Percentiles rank a stretch among this genome's conserved stretches.
Evolutionary conservation across 1,139 yeast species (phyloP).

Genomic region (Suhomyces bribrorum): DNA sequence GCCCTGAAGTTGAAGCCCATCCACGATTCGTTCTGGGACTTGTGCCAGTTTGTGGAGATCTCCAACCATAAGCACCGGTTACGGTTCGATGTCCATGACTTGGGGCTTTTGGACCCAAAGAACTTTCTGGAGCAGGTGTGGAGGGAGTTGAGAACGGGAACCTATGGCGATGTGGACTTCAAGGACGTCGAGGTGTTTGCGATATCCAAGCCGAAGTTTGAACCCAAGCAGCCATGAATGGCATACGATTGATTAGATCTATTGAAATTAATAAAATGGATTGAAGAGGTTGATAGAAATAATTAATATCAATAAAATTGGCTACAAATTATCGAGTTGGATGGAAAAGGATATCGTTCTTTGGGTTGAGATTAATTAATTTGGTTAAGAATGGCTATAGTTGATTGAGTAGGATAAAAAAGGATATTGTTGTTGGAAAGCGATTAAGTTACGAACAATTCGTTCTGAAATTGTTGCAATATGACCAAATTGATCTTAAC

Average conservation of each 20-base stretch:
- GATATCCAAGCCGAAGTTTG: neutral
- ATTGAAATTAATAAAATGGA: too few species aligned
- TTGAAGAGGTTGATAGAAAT: too few species aligned
- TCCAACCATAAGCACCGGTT: conserved; percentile 36
- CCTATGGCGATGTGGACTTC: conserved; percentile 26
- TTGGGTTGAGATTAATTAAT: too few species aligned
- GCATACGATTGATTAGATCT: neutral
- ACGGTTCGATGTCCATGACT: conserved; percentile 23
- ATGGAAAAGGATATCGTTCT: too few species aligned
- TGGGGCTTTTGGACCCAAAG: conserved; percentile 46
- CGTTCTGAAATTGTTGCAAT: too few species aligned
- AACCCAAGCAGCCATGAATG: neutral
- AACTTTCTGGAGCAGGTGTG: conserved; percentile 33
- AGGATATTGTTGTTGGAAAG: too few species aligned
- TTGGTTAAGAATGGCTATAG: too few species aligned
- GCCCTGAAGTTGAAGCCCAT: conserved; percentile 27
- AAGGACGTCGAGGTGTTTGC: conserved; percentile 20
- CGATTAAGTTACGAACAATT: too few species aligned
- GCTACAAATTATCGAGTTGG: too few species aligned
- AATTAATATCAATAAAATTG: too few species aligned
- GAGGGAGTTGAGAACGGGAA: conserved; percentile 28
- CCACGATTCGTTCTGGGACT: conserved; percentile 44
- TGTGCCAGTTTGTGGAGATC: conserved; percentile 32
- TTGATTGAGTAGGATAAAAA: too few species aligned
- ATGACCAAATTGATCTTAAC: too few species aligned